Evolutionary conservation across 305 asterid genomes (phyloP), one percentile per base, ranked within the genome.

Genomic region (Ruellia speciosa): DNA sequence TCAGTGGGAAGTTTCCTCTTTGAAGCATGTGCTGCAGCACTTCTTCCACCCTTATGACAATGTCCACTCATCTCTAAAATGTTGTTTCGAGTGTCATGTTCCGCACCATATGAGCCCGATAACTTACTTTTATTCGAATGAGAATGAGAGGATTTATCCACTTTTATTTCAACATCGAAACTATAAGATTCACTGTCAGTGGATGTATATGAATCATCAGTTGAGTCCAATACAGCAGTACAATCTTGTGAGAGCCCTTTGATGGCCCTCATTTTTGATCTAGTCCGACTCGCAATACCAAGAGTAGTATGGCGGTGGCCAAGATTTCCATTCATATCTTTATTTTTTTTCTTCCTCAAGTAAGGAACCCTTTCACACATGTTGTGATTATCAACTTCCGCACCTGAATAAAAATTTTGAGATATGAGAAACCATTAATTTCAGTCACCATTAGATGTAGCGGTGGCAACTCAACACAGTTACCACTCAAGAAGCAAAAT

Each of bases 281-380:
- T 68, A 45, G 76, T 66, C 60, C 66, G 72, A 58, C 35, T 55
- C 5, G 75, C 70, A 53, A 51, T 16, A 49, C 72, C 62, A 20
- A 41, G 15, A 46, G 31, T 24, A 24, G 2, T 24, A 24, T 24
- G 2, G 31, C 3, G 31, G 31, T 24, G 31, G 2, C 3, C 31
- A 24, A 24, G 31, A 24, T 24, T 2, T 24, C 2, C 31, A 24
- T 24, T 4, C 4, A 4, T 24, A 24, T 24, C 31, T 24, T 24
- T 24, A 24, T 24, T 24, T 24, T 24, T 4, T 24, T 24, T 24
- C 12, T 37, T 37, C 9, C 9, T 7, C 41, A 2, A 7, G 3
- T 10, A 33, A 4, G 37, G 12, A 6, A 10, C 2, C 41, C 41
- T 37, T 37, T 37, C 41, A 37, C 31, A 24, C 4, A 24, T 24